phyloP scores from a whole-genome alignment of 1,139 yeast species.

The Geotrichum armillariae region DNA sequence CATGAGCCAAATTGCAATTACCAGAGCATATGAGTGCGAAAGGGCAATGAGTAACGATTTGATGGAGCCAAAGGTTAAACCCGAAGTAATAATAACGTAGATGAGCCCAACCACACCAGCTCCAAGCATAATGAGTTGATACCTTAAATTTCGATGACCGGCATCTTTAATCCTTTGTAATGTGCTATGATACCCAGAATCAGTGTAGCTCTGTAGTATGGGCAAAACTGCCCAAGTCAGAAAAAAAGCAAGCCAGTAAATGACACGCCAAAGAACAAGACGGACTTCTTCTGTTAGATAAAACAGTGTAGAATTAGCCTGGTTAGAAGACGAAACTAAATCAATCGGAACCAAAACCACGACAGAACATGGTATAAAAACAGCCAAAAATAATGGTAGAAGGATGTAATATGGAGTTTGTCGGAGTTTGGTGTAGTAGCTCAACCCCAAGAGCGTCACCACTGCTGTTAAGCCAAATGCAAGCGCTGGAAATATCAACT shows the following conservation, averaged over 20 bases:
- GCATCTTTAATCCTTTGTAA: slow-evolving; percentile 55
- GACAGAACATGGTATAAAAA: slow-evolving; percentile 56
- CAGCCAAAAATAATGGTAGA: slow-evolving; percentile 47
- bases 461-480: slow-evolving; percentile 40
- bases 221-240: slow-evolving; percentile 76
- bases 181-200: slow-evolving; percentile 63
- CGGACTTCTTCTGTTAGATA: slow-evolving; percentile 50
- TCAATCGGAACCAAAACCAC: slow-evolving; percentile 59
- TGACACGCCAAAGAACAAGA: slow-evolving; percentile 63
- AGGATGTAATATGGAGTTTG: slow-evolving; percentile 44
- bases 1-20: slow-evolving; percentile 79
- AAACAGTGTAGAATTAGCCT: slow-evolving; percentile 35
- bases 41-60: slow-evolving; percentile 72
- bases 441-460: slow-evolving; percentile 38
- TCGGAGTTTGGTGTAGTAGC: slow-evolving; percentile 40
- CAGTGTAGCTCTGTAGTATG: slow-evolving; percentile 66
- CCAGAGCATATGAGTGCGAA: slow-evolving; percentile 76
- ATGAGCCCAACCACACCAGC: slow-evolving; percentile 56
- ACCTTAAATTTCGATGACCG: slow-evolving; percentile 54
- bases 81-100: slow-evolving; percentile 62
- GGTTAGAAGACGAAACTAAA: slow-evolving; percentile 39
- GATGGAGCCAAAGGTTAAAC: slow-evolving; percentile 55
- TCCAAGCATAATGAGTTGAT: slow-evolving; percentile 58
- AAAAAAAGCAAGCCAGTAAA: slow-evolving; percentile 77
- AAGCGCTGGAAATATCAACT: slow-evolving; percentile 37